phyloP scores from a whole-genome alignment of 2,329 filamentous ascomycete genomes.

The Microthyrium microscopicum region DNA sequence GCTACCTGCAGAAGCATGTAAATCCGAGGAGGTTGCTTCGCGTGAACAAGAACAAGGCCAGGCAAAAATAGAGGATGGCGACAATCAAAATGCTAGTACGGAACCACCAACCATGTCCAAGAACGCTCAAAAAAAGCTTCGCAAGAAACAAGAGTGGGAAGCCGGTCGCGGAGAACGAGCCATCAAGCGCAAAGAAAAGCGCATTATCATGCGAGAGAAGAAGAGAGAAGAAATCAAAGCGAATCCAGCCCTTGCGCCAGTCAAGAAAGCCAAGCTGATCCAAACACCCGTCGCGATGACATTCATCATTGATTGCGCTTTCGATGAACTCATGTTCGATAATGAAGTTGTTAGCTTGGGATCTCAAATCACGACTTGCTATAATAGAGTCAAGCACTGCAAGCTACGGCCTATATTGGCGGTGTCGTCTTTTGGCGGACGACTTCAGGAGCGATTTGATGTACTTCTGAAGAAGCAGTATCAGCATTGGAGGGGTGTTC shows the following conservation, averaged over 20 bases:
- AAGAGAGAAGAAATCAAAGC: conserved; percentile 21
- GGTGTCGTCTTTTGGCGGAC: conserved; percentile 61
- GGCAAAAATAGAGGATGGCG: conserved; percentile 22
- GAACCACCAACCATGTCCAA: conserved; percentile 46
- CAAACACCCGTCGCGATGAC: conserved; percentile 46
- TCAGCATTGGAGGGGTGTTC: conserved; percentile 61
- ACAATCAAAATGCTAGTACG: too few relatives aligned
- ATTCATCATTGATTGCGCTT: conserved; percentile 79
- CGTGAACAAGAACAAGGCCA: conserved; percentile 22
- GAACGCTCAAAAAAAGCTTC: conserved; percentile 67
- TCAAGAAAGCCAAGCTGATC: conserved; percentile 10
- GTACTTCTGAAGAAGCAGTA: conserved; percentile 55
- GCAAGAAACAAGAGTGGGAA: conserved; percentile 59
- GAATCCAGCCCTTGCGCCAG: conserved; percentile 8
- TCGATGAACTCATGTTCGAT: conserved; percentile 77
- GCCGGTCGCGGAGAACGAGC: conserved; percentile 44
- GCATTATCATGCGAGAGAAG: conserved; percentile 34
- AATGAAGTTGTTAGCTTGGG: conserved; percentile 71
- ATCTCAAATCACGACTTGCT: conserved; percentile 70
- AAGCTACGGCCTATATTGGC: conserved; percentile 52
- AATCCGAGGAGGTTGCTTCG: too few relatives aligned
- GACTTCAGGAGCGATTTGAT: conserved; percentile 64
- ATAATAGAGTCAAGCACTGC: conserved; percentile 68
- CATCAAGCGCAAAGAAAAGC: conserved; percentile 40
- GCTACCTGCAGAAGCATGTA: too few relatives aligned